Conservation (phyloP, 352 stramenopile species). For the Albugo candida region DNA sequence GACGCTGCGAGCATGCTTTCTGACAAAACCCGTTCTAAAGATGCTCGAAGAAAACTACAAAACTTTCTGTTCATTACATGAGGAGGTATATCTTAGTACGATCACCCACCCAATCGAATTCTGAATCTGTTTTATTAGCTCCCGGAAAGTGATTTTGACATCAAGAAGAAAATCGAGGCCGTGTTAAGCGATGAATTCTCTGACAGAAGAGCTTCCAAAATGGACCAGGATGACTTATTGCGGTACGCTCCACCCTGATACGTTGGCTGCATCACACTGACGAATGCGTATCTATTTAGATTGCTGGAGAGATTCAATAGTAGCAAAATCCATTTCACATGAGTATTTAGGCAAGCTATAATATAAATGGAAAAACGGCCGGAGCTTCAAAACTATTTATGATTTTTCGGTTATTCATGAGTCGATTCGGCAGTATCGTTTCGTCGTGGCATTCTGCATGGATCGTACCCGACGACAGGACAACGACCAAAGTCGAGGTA, state of each 20-base stretch:
- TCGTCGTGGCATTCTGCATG: not conserved
- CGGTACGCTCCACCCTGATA: slow-evolving; percentile 19
- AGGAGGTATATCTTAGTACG: slow-evolving; percentile 21
- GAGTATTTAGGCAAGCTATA: slow-evolving; percentile 1
- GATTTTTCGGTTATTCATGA: too few species aligned
- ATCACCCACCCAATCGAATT: not conserved
- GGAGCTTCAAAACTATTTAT: too few species aligned
- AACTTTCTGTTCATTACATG: slow-evolving; percentile 86
- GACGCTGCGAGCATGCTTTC: slow-evolving; percentile 91
- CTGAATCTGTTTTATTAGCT: slow-evolving; percentile 14
- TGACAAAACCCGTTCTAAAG: slow-evolving; percentile 90
- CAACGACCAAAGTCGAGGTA: not conserved
- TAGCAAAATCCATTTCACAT: slow-evolving; percentile 93
- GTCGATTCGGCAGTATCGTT: too few species aligned
- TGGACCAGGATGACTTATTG: slow-evolving; percentile 98
- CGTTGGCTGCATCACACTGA: not conserved
- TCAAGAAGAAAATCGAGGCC: slow-evolving; percentile 88
- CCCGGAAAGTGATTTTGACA: slow-evolving; percentile 51
- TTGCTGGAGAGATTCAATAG: slow-evolving; percentile 93
- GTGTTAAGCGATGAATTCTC: slow-evolving; percentile 80
- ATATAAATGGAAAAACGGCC: not conserved
- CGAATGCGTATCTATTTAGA: slow-evolving; percentile 10
- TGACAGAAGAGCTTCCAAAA: slow-evolving; percentile 86
- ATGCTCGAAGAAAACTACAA: slow-evolving; percentile 94
- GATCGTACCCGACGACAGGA: slow-evolving; percentile 8